Percentiles rank a stretch among this genome's conserved stretches.
These are phyloP conservation scores for Lepiota brunneoincarnata DNA, from an alignment of 768 basidiomycete species.

Conservation along the genomic window DNA sequence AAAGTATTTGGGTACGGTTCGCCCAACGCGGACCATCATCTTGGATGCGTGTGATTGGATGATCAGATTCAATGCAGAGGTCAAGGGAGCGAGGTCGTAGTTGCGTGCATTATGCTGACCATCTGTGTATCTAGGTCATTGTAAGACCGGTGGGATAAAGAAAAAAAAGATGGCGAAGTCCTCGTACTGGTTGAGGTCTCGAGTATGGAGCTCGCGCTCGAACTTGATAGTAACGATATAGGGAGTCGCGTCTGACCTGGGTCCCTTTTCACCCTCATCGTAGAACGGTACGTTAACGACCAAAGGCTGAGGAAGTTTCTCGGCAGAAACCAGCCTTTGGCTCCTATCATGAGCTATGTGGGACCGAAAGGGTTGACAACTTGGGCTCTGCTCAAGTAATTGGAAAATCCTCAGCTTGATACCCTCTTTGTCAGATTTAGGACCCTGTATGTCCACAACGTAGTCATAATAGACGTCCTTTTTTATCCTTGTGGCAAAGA, in stretches of 20 bases:
- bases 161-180: background rate
- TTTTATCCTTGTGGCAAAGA: constrained; percentile 48
- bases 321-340: constrained; percentile 41
- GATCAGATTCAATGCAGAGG: constrained; percentile 56
- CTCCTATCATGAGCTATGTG: constrained; percentile 51
- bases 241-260: constrained; percentile 28
- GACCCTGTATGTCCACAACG: constrained; percentile 40
- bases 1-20: constrained; percentile 44
- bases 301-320: constrained; percentile 39
- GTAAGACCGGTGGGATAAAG: background rate
- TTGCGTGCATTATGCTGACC: constrained; percentile 39
- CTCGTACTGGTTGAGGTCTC: constrained; percentile 29
- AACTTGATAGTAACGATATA: constrained; percentile 39
- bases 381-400: constrained; percentile 43
- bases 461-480: constrained; percentile 50
- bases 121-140: constrained; percentile 38
- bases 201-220: constrained; percentile 31
- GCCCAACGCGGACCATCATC: constrained; percentile 45
- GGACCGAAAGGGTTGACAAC: constrained; percentile 29
- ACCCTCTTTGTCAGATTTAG: constrained; percentile 37
- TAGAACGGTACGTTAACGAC: constrained; percentile 33
- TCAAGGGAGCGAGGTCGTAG: constrained; percentile 43
- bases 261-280: constrained; percentile 34
- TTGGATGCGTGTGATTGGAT: constrained; percentile 43
- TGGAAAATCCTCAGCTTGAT: constrained; percentile 50